phyloP scores from a whole-genome alignment of 2,329 filamentous ascomycete genomes.

The Ambrosiella beaveri region DNA sequence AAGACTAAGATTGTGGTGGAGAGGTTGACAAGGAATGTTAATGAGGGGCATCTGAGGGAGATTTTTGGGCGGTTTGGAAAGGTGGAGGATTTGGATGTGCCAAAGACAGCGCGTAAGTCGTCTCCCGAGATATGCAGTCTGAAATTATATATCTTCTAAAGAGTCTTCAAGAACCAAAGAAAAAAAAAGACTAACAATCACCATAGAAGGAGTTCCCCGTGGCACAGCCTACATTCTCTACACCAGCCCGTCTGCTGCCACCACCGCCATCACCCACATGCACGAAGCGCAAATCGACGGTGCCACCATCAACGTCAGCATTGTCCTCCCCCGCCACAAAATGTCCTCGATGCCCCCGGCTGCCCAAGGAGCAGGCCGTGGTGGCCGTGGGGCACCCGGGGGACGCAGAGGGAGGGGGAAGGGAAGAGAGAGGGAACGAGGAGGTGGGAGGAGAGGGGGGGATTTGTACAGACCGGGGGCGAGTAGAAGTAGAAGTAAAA shows the following conservation, averaged over 20 bases:
- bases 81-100: conserved; percentile 76
- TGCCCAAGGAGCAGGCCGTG: conserved; percentile 24
- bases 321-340: conserved; percentile 32
- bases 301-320: conserved; percentile 65
- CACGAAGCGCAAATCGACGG: conserved; percentile 92
- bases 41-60: conserved; percentile 70
- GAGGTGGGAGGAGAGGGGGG: neutral
- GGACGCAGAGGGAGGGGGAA: neutral
- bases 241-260: conserved; percentile 57
- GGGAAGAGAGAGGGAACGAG: neutral
- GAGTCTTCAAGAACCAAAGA: neutral
- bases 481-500: neutral
- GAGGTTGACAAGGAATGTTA: conserved; percentile 88
- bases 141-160: neutral
- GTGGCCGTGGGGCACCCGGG: neutral
- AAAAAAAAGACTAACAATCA: neutral
- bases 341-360: conserved; percentile 43
- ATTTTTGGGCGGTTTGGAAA: conserved; percentile 81
- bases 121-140: neutral
- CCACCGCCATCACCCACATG: conserved; percentile 86
- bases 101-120: conserved; percentile 66
- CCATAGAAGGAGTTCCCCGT: conserved; percentile 65
- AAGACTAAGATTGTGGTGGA: conserved; percentile 73
- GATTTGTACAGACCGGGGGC: conserved; percentile 4
- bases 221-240: conserved; percentile 90